These are phyloP conservation scores for Chimonanthus salicifolius DNA, from an alignment of 164 flowering plant species.

Conservation along the genomic window DNA sequence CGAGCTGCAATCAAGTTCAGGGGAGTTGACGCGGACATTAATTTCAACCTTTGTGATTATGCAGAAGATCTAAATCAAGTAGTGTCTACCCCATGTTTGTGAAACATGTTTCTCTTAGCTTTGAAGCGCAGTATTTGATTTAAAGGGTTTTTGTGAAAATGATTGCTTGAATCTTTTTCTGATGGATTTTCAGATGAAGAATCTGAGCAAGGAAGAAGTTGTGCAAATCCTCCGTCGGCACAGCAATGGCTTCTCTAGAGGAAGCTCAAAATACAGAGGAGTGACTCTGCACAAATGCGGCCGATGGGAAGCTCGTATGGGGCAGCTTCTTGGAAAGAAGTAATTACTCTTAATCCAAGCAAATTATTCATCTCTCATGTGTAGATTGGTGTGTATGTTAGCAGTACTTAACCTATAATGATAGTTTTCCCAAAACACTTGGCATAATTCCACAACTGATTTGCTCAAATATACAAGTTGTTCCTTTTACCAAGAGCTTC, in stretches of 20 bases:
- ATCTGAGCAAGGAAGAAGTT: constrained; percentile 78
- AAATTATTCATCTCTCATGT: not conserved
- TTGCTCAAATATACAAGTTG: too few species aligned
- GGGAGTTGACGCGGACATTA: constrained; percentile 90
- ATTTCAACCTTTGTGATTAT: constrained; percentile 65
- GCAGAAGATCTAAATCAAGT: constrained; percentile 81
- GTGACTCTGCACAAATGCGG: constrained; percentile 86
- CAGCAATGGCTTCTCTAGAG: constrained; percentile 76
- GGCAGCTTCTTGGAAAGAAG: constrained; percentile 87
- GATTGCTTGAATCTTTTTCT: not conserved
- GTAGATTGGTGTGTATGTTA: not conserved
- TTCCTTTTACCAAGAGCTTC: not conserved
- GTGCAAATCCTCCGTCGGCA: constrained; percentile 84
- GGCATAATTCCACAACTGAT: too few species aligned
- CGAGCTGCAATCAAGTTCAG: constrained; percentile 89
- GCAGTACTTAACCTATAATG: not conserved
- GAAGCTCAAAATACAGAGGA: constrained; percentile 76
- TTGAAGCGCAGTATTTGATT: not conserved
- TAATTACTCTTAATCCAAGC: constrained; percentile 18
- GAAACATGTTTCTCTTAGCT: not conserved
- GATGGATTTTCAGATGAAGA: constrained; percentile 43
- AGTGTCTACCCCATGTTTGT: not conserved
- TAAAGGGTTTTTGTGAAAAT: not conserved
- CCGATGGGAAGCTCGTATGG: constrained; percentile 91
- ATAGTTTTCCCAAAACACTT: not conserved